These are phyloP conservation scores for Crithidia sp. DNA, from an alignment of 208 protist genomes.

Conservation along the genomic window DNA sequence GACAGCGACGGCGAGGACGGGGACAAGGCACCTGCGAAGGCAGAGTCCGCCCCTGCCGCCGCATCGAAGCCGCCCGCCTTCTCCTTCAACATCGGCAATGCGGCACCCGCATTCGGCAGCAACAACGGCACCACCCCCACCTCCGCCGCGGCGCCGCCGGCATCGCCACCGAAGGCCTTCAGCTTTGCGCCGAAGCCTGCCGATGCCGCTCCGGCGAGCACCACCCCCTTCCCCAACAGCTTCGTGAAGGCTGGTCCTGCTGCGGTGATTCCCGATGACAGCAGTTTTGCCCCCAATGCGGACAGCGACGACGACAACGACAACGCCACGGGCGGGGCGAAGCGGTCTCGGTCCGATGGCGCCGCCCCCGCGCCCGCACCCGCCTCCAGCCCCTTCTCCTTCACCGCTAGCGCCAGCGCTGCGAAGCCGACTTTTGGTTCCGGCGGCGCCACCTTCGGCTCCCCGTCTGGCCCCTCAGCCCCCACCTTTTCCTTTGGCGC, in stretches of 20 bases:
- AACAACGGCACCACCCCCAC: not conserved
- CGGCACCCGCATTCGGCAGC: conserved; percentile 1
- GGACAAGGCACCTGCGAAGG: conserved; percentile 4
- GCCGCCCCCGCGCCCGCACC: conserved; percentile 2
- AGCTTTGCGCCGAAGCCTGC: conserved; percentile 21
- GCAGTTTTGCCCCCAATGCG: conserved; percentile 69
- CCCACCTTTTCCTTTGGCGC: conserved; percentile 20
- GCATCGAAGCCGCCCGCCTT: conserved; percentile 30
- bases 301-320: conserved; percentile 53
- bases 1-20: conserved; percentile 58
- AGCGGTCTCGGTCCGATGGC: conserved; percentile 5
- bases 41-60: conserved; percentile 19
- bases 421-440: conserved; percentile 8
- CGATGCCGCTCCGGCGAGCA: conserved; percentile 6
- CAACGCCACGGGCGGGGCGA: conserved; percentile 28
- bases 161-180: conserved; percentile 22
- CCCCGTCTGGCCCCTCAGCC: not conserved
- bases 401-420: not conserved
- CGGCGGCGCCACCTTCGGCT: not conserved
- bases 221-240: conserved; percentile 12
- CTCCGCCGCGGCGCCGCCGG: not conserved
- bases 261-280: conserved; percentile 60
- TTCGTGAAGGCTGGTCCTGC: conserved; percentile 69
- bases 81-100: conserved; percentile 16
- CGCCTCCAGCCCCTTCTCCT: conserved; percentile 27